These are phyloP conservation scores for Dionaea muscipula DNA, from an alignment of 179 eudicot genomes.

Conservation along the genomic window DNA sequence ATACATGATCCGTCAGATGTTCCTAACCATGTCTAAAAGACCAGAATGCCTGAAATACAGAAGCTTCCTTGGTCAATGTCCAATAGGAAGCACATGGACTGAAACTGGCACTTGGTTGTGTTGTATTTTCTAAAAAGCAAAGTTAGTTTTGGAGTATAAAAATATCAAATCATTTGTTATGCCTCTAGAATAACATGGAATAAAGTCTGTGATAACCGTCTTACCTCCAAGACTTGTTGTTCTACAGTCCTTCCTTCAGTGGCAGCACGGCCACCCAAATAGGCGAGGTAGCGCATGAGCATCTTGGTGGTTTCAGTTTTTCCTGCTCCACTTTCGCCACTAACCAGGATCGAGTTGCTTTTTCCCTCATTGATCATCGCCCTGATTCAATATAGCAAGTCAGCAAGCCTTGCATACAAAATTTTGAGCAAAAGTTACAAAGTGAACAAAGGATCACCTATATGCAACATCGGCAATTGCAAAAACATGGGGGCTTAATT, in stretches of 20 bases:
- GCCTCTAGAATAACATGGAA: conserved; percentile 2
- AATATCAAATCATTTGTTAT: not conserved
- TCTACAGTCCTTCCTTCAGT: conserved; percentile 94
- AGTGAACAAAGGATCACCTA: conserved; percentile 35
- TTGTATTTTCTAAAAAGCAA: not conserved
- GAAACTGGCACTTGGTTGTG: not conserved
- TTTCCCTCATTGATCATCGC: conserved; percentile 81
- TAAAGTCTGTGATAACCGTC: conserved; percentile 11
- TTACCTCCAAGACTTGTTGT: conserved; percentile 93
- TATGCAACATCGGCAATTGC: conserved; percentile 86
- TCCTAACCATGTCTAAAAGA: not conserved
- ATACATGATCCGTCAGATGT: not conserved
- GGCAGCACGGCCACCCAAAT: conserved; percentile 75
- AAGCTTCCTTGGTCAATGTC: not conserved
- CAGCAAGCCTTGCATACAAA: conserved; percentile 4
- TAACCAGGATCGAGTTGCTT: conserved; percentile 84
- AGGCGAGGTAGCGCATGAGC: conserved; percentile 97
- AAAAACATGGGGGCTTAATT: conserved; percentile 90
- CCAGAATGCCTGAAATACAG: not conserved
- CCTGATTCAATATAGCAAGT: conserved; percentile 32
- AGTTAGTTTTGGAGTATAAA: not conserved
- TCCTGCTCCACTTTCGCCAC: conserved; percentile 99
- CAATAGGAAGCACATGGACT: not conserved
- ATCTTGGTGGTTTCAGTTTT: conserved; percentile 97
- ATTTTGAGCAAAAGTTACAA: not conserved